Conservation (phyloP, 495 filamentous ascomycete genomes). For the Annulohypoxylon moriforme region DNA sequence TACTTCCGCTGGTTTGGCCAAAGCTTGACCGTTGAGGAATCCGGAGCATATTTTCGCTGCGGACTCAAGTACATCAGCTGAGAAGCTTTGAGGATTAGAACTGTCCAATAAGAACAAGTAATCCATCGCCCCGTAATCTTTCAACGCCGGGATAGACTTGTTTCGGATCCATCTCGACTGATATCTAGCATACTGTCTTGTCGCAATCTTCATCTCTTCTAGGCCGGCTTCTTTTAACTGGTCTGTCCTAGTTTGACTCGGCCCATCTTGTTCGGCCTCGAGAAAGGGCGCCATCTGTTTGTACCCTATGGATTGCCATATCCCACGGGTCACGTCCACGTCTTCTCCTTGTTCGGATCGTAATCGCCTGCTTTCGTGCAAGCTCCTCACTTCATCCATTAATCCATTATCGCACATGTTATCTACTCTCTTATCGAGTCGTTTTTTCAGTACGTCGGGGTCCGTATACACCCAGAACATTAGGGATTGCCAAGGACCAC, state of each 20-base stretch:
- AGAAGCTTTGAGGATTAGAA: slow-evolving; percentile 69
- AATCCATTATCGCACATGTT: slow-evolving; percentile 84
- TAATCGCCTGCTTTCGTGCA: slow-evolving; percentile 66
- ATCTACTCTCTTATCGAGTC: slow-evolving; percentile 81
- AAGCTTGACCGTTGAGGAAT: slow-evolving; percentile 66
- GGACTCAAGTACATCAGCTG: slow-evolving; percentile 67
- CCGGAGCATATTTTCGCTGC: slow-evolving; percentile 68
- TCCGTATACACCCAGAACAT: slow-evolving; percentile 90
- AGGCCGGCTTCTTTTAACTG: slow-evolving; percentile 52
- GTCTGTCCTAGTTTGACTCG: slow-evolving; percentile 50
- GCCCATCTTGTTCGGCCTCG: slow-evolving; percentile 56
- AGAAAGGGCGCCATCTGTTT: slow-evolving; percentile 86
- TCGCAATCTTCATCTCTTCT: slow-evolving; percentile 76
- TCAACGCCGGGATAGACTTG: slow-evolving; percentile 76
- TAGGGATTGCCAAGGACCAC: slow-evolving; percentile 70
- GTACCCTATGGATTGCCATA: slow-evolving; percentile 96
- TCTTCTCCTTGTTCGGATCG: slow-evolving; percentile 60
- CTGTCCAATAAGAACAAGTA: slow-evolving; percentile 81
- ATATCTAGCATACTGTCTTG: slow-evolving; percentile 84
- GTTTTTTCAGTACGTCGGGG: slow-evolving; percentile 69
- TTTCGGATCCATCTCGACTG: slow-evolving; percentile 89
- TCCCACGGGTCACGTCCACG: slow-evolving; percentile 80
- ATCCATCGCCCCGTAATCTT: slow-evolving; percentile 59
- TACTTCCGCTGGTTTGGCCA: slow-evolving; percentile 70
- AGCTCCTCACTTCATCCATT: slow-evolving; percentile 68